Conservation (phyloP, 805 yeast species). For the Kluyveromyces aestuarii region DNA sequence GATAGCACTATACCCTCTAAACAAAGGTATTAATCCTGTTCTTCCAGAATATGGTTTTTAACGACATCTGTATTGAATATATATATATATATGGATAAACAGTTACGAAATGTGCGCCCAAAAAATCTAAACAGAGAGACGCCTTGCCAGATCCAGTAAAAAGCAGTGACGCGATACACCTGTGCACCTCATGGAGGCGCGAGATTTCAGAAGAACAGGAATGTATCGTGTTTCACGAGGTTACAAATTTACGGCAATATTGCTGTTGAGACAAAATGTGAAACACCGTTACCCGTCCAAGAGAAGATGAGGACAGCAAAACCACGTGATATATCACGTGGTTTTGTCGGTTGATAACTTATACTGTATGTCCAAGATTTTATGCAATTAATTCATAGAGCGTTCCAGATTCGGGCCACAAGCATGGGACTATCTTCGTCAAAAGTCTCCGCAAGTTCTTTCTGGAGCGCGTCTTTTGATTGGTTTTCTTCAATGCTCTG, state of each 20-base stretch:
- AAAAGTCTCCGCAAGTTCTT: slow-evolving; percentile 25
- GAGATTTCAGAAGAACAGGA: not conserved
- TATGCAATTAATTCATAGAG: not conserved
- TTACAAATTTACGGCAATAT: not conserved
- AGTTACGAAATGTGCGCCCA: not conserved
- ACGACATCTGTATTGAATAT: not conserved
- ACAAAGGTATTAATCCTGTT: no score
- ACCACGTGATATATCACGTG: not conserved
- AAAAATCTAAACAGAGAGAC: not conserved
- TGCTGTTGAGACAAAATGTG: not conserved
- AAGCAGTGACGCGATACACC: not conserved
- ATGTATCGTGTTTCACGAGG: not conserved
- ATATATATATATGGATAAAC: not conserved
- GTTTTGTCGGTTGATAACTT: no score
- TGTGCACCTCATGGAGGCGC: not conserved
- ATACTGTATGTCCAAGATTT: not conserved
- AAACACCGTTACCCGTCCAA: slow-evolving; percentile 3
- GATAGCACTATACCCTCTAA: not conserved
- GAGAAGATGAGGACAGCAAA: not conserved
- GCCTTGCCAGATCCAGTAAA: not conserved
- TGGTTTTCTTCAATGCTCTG: slow-evolving; percentile 21
- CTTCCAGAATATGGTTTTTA: no score
- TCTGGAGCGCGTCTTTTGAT: slow-evolving; percentile 13
- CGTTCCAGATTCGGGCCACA: slow-evolving; percentile 22
- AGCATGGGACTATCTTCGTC: slow-evolving; percentile 25